Evolutionary conservation across 1,284 basidiomycete genomes (phyloP).

Genomic region (Cryptococcus jaspeensis): DNA sequence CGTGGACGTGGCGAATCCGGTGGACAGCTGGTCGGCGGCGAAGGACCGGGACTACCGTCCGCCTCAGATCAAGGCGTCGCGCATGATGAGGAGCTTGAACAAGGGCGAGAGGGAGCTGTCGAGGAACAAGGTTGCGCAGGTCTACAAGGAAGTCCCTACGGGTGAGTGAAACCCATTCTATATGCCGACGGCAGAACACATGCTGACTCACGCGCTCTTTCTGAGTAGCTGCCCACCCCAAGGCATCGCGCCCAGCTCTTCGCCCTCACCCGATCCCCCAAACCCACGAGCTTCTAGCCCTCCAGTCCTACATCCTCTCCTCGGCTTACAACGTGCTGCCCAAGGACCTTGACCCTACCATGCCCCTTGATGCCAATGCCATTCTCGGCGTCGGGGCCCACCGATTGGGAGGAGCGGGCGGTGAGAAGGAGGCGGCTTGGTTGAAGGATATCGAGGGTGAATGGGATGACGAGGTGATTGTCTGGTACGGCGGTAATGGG

Average conservation of each 20-base stretch:
- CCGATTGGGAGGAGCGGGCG: conserved; percentile 18
- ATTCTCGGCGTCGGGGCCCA: conserved; percentile 34
- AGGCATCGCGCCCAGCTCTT: conserved; percentile 17
- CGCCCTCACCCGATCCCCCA: conserved; percentile 33
- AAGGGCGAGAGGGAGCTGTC: neutral
- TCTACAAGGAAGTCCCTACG: conserved; percentile 5
- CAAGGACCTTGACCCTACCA: conserved; percentile 23
- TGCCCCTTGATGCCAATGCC: conserved; percentile 42
- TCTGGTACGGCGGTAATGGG: conserved; percentile 42
- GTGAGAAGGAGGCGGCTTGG: conserved; percentile 24
- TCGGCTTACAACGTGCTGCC: conserved; percentile 38
- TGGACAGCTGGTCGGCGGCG: conserved; percentile 20
- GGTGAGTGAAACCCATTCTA: conserved; percentile 6
- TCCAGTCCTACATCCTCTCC: conserved; percentile 47
- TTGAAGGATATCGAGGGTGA: conserved; percentile 33
- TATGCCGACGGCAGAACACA: neutral
- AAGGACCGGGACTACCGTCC: conserved; percentile 30
- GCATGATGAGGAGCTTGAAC: conserved; percentile 18
- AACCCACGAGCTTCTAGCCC: conserved; percentile 47
- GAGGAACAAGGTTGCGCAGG: neutral
- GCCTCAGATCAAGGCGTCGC: conserved; percentile 22
- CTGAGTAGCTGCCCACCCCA: conserved; percentile 19
- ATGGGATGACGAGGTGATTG: conserved; percentile 30
- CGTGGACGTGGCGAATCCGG: conserved; percentile 14
- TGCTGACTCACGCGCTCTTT: conserved; percentile 4